Conservation (phyloP, 23 red algal genomes). For the Chondrus crispus region DNA sequence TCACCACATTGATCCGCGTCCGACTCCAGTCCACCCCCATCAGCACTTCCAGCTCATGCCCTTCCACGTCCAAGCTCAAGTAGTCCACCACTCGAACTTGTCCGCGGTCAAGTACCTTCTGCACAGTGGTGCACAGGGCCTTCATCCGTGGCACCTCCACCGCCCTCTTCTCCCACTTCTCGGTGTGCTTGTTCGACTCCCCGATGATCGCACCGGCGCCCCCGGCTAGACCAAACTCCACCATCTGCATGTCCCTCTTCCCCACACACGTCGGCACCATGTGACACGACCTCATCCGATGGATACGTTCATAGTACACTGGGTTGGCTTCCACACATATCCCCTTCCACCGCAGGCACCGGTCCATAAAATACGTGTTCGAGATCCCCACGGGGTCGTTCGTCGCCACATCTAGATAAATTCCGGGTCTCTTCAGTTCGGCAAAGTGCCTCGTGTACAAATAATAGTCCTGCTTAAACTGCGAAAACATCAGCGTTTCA, state of each 20-base stretch:
- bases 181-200: conserved; percentile 42
- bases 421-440: conserved; percentile 35
- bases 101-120: conserved; percentile 17
- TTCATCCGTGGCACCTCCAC: not conserved
- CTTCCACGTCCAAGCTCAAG: conserved; percentile 70
- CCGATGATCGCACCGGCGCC: conserved; percentile 53
- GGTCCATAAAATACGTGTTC: conserved; percentile 63
- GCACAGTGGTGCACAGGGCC: conserved; percentile 19
- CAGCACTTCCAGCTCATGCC: conserved; percentile 62
- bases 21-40: conserved; percentile 40
- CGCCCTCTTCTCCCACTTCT: conserved; percentile 5
- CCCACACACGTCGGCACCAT: conserved; percentile 62
- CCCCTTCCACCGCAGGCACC: conserved; percentile 60
- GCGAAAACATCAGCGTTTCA: conserved; percentile 57
- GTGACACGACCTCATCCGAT: conserved; percentile 46
- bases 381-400: conserved; percentile 57
- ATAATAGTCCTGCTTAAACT: conserved; percentile 70
- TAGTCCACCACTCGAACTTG: conserved; percentile 28
- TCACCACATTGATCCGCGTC: conserved; percentile 49
- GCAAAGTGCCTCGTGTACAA: conserved; percentile 60
- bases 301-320: conserved; percentile 36
- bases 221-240: conserved; percentile 29
- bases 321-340: conserved; percentile 66
- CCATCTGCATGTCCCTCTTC: conserved; percentile 17
- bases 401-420: conserved; percentile 60